Evolutionary conservation across 257 asterid species (phyloP).

Genomic region (Eucommia ulmoides): DNA sequence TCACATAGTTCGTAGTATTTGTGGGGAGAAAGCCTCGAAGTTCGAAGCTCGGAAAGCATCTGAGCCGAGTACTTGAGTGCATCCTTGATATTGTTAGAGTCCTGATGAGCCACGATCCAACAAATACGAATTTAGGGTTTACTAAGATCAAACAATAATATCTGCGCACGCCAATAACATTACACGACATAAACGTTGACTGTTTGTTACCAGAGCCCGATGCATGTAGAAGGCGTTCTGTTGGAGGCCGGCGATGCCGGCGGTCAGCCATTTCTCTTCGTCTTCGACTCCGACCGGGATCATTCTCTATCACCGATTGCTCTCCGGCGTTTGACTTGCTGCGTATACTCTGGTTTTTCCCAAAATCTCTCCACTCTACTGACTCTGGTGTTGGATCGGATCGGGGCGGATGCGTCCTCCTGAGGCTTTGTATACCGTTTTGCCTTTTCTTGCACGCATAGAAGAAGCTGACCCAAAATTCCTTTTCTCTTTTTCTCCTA

Average conservation of each 20-base stretch:
- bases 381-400: no score
- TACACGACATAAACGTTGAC: background rate
- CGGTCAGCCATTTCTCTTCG: conserved; percentile 94
- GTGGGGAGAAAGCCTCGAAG: conserved; percentile 96
- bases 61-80: conserved; percentile 95
- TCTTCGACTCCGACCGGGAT: conserved; percentile 71
- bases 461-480: no score
- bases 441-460: no score
- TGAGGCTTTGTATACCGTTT: no score
- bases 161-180: background rate
- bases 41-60: conserved; percentile 99
- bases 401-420: no score
- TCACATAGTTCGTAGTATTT: conserved; percentile 88
- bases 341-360: no score
- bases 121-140: conserved; percentile 27
- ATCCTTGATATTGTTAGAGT: conserved; percentile 87
- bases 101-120: conserved; percentile 34
- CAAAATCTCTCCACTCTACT: no score
- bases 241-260: conserved; percentile 94
- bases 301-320: no score
- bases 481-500: no score
- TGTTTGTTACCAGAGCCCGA: conserved; percentile 72
- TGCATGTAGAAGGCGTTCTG: conserved; percentile 98
- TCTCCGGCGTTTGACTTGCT: no score
- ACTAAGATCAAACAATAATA: no score